These are phyloP conservation scores for Fusarium beomiforme DNA, from an alignment of 2,329 filamentous ascomycete genomes.

Conservation along the genomic window DNA sequence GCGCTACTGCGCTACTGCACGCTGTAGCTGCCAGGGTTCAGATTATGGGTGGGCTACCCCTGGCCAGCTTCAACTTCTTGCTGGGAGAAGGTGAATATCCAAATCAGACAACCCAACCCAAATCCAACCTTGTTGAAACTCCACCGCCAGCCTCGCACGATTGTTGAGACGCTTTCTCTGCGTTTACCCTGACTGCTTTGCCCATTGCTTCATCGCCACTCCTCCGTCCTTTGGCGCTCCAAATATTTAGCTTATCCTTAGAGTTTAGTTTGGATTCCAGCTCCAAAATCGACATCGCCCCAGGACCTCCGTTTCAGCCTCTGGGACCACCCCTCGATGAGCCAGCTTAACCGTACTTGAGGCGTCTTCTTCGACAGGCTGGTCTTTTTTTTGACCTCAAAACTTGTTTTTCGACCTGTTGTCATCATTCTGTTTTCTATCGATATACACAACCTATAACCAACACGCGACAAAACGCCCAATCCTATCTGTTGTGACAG, in stretches of 20 bases:
- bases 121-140: conserved; percentile 20
- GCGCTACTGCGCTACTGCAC: conserved; percentile 11
- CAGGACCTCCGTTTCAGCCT: conserved; percentile 36
- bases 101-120: conserved; percentile 30
- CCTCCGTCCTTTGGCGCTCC: neutral
- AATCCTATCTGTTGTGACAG: conserved; percentile 28
- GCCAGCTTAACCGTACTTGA: conserved; percentile 25
- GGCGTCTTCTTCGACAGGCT: conserved; percentile 26
- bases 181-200: conserved; percentile 7
- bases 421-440: conserved; percentile 6
- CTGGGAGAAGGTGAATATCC: conserved; percentile 18
- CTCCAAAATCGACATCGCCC: conserved; percentile 25
- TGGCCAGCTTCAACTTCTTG: conserved; percentile 35
- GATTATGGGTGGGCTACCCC: conserved; percentile 32
- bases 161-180: conserved; percentile 26
- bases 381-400: conserved; percentile 15
- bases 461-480: conserved; percentile 27
- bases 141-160: conserved; percentile 38
- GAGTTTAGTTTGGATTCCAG: conserved; percentile 35
- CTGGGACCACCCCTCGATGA: conserved; percentile 38
- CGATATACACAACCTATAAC: conserved; percentile 10
- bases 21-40: conserved; percentile 30
- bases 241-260: conserved; percentile 25
- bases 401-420: conserved; percentile 6
- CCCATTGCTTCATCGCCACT: conserved; percentile 2